Conservation (phyloP, 306 rosid genomes). For the Prunus dulcis region DNA sequence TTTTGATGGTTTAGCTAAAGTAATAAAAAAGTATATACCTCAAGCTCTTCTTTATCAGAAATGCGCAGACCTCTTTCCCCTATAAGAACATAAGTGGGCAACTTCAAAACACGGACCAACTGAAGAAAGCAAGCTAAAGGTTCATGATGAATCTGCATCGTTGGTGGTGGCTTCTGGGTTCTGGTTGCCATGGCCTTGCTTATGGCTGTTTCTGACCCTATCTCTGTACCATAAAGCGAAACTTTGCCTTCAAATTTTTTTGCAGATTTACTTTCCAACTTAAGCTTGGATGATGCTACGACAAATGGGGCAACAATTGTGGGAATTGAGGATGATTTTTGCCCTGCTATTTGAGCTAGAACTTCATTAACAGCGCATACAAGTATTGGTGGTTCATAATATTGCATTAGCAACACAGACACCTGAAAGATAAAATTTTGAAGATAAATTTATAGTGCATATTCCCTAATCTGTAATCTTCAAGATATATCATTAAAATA, state of each 20-base stretch:
- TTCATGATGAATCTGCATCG: constrained; percentile 59
- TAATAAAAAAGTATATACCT: constrained; percentile 42
- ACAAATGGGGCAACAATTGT: constrained; percentile 58
- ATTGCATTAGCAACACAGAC: constrained; percentile 58
- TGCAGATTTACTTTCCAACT: constrained; percentile 41
- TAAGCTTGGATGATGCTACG: constrained; percentile 55
- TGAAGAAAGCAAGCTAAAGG: constrained; percentile 66
- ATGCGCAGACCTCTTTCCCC: constrained; percentile 41
- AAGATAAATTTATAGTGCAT: background rate
- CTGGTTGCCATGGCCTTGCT: constrained; percentile 33
- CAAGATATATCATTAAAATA: background rate
- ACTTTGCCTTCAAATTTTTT: constrained; percentile 23
- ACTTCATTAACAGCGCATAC: constrained; percentile 74
- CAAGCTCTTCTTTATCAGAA: constrained; percentile 40
- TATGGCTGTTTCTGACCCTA: constrained; percentile 56
- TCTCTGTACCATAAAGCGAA: constrained; percentile 44
- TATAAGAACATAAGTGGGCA: constrained; percentile 57
- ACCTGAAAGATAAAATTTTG: constrained; percentile 41
- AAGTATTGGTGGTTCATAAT: constrained; percentile 63
- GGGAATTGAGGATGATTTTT: constrained; percentile 38
- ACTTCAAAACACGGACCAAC: constrained; percentile 47
- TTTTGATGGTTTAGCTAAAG: background rate
- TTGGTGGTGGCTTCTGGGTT: constrained; percentile 49
- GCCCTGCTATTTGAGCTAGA: constrained; percentile 43
- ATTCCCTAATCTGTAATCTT: background rate